phyloP scores from a whole-genome alignment of 345 rosid species.

The Salix caprea region DNA sequence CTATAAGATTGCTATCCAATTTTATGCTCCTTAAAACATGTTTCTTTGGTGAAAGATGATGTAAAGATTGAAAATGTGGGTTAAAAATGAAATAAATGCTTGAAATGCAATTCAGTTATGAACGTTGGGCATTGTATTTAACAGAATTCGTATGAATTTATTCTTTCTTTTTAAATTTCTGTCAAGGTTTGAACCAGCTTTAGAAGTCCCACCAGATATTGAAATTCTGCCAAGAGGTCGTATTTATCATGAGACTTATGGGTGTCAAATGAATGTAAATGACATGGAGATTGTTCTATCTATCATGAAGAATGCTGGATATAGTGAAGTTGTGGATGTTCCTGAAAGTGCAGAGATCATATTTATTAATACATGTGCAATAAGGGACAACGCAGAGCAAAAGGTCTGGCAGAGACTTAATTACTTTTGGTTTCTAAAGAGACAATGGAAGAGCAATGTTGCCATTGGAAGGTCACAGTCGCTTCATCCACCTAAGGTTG shows the following conservation, averaged over 20 bases:
- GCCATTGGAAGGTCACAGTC: constrained; percentile 68
- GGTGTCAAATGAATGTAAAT: constrained; percentile 93
- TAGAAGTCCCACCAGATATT: constrained; percentile 11
- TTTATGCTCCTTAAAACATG: no score
- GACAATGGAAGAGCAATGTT: constrained; percentile 77
- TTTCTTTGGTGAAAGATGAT: no score
- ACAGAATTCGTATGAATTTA: not conserved
- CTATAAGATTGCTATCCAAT: no score
- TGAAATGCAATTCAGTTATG: no score
- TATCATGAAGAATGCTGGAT: constrained; percentile 82
- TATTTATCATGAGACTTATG: constrained; percentile 87
- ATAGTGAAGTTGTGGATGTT: constrained; percentile 52
- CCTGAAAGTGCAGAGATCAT: constrained; percentile 92
- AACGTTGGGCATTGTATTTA: no score
- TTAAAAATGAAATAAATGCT: no score
- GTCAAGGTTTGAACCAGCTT: constrained; percentile 32
- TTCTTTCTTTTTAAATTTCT: constrained; percentile 7
- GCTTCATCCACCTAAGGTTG: constrained; percentile 73
- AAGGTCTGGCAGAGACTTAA: constrained; percentile 96
- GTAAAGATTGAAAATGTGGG: no score
- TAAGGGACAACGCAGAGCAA: constrained; percentile 88
- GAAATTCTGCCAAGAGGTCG: constrained; percentile 53
- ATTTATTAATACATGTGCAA: constrained; percentile 84
- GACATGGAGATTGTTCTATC: constrained; percentile 93
- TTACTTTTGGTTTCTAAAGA: constrained; percentile 91